Evolutionary conservation across 495 filamentous ascomycete genomes (phyloP), one percentile per base, ranked within the genome.

Genomic region (Saxophila tyrrhenica): DNA sequence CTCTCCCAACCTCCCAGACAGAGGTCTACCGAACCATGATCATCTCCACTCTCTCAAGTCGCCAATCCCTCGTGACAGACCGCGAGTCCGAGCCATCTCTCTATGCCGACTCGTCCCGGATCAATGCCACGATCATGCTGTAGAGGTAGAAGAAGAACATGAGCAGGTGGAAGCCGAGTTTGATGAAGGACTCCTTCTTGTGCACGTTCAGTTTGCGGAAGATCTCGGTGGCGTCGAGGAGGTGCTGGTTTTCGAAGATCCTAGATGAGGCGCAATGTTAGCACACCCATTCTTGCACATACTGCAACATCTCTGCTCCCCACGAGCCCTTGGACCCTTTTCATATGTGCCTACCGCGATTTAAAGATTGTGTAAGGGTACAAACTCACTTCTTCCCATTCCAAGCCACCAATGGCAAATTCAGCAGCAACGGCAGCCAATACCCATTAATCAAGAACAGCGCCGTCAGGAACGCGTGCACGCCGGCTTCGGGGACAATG

Each of bases 121-220:
- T 99, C 51, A 97, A 75, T 55, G 91, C 91, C 50, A 96, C 92
- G 55, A 99, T 99, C 94, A 99, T 99, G 74, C 81, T 91, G 82
- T 97, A 99, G 23, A 99, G 82, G 74, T 99, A 99, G 81, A 96
- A 99, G 79, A 99, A 99, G 80, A 99, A 99, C 86, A 99, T 94
- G 73, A 97, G 68, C 39, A 99, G 82, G 70, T 97, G 92, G 80
- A 99, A 97, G 55, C 91, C 94, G 38, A 99, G 87, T 72, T 99
- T 99, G 74, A 94, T 84, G 72, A 99, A 97, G 5, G 90, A 96
- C 82, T 99, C 94, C 87, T 94, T 95, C 82, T 99, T 99, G 72
- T 99, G 94, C 32, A 94, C 87, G 62, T 99, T 99, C 50, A 99
- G 73, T 72, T 97, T 99, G 68, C 92, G 78, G 82, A 99, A 99